Conservation (phyloP, 2,329 filamentous ascomycete genomes). For the Fusarium sp. region DNA sequence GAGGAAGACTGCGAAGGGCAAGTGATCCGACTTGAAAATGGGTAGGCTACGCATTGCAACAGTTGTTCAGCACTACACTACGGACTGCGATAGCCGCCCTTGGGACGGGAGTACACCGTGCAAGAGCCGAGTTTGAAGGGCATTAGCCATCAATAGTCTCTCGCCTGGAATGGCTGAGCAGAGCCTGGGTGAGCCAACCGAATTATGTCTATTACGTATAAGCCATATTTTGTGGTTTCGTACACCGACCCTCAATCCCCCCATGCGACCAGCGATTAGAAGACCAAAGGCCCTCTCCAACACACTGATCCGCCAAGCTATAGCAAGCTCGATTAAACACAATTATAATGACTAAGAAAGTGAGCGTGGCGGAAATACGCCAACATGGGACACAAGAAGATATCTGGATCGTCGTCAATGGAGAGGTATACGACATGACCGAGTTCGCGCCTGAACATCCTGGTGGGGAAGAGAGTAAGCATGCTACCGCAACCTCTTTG, state of each 20-base stretch:
- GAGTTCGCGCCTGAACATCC: background rate
- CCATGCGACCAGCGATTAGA: too few species aligned
- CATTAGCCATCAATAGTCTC: accelerated
- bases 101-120: background rate
- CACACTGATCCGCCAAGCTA: background rate
- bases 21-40: background rate
- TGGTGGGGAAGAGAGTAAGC: background rate
- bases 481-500: background rate
- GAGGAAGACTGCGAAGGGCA: background rate
- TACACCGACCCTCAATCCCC: background rate
- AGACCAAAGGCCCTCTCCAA: background rate
- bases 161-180: background rate
- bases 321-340: background rate
- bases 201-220: background rate
- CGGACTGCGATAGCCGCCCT: background rate
- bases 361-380: background rate
- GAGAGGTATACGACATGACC: background rate
- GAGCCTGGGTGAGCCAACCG: background rate
- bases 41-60: background rate
- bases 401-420: background rate
- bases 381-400: background rate
- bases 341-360: background rate
- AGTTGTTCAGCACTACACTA: background rate
- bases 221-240: too few species aligned
- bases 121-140: background rate